These are phyloP conservation scores for Antrodiella citrinella DNA, from an alignment of 768 basidiomycete genomes.

Conservation along the genomic window DNA sequence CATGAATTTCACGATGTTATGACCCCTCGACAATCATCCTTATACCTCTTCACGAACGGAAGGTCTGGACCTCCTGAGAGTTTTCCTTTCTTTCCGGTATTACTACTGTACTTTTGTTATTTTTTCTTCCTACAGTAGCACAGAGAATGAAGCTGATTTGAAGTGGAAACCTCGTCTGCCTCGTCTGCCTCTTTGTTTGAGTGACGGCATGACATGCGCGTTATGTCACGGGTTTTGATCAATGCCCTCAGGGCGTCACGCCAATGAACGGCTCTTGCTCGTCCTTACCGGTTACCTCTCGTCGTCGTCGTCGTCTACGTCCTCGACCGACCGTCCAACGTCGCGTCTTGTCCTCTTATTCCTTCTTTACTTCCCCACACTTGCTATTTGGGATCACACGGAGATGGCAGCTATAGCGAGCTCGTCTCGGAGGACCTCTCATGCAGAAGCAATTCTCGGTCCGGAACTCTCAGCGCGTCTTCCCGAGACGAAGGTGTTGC, in stretches of 20 bases:
- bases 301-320: not conserved
- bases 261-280: too few relatives aligned
- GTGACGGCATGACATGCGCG: not conserved
- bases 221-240: not conserved
- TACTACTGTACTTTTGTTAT: not conserved
- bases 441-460: conserved; percentile 78
- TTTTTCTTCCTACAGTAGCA: not conserved
- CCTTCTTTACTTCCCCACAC: not conserved
- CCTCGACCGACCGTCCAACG: not conserved
- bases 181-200: not conserved
- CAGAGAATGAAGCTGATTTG: not conserved
- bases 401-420: not conserved
- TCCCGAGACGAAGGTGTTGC: conserved; percentile 59
- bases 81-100: not conserved
- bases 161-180: not conserved
- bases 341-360: not conserved
- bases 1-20: not conserved
- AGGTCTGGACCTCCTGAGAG: not conserved
- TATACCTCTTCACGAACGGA: not conserved
- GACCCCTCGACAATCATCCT: not conserved
- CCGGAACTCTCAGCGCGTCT: conserved; percentile 56
- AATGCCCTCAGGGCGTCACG: too few relatives aligned
- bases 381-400: too few relatives aligned
- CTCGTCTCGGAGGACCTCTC: conserved; percentile 33
- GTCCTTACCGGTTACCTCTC: too few relatives aligned